Conservation (phyloP, 2,329 filamentous ascomycete genomes). For the Colletotrichum trifolii region DNA sequence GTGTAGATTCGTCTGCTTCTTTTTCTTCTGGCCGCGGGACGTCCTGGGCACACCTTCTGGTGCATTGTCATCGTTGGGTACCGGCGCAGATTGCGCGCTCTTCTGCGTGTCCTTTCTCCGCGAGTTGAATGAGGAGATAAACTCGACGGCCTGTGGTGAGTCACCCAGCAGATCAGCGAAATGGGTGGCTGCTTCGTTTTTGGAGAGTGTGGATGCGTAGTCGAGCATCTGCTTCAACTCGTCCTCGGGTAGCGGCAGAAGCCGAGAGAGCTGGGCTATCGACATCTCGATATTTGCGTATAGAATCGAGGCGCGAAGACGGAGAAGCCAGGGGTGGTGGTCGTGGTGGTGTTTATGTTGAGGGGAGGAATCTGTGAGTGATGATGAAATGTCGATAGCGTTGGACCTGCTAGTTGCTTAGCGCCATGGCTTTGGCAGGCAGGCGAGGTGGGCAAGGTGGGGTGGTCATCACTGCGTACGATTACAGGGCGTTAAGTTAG, state of each 20-base stretch:
- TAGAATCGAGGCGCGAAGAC: not conserved
- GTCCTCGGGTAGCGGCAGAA: conserved; percentile 87
- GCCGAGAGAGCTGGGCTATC: conserved; percentile 75
- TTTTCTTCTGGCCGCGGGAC: conserved; percentile 62
- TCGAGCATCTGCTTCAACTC: conserved; percentile 86
- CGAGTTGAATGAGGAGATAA: conserved; percentile 84
- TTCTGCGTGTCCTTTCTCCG: conserved; percentile 56
- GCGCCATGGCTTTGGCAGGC: too few relatives aligned
- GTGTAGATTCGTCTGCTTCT: conserved; percentile 71
- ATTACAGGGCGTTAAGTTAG: too few relatives aligned
- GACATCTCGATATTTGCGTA: conserved; percentile 55
- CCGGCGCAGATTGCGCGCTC: conserved; percentile 43
- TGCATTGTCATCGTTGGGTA: conserved; percentile 11
- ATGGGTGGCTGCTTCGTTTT: conserved; percentile 82
- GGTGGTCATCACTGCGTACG: too few relatives aligned
- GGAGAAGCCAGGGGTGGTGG: not conserved
- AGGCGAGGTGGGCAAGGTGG: too few relatives aligned
- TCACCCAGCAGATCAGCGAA: conserved; percentile 90
- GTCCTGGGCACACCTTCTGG: conserved; percentile 60
- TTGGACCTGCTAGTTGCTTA: too few relatives aligned
- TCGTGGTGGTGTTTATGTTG: not conserved
- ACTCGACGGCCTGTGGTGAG: conserved; percentile 79
- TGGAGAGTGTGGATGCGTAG: conserved; percentile 82
- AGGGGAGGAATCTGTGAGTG: not conserved
- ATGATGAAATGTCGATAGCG: conserved; percentile 20